Base-by-base conservation (phyloP, 306 rosid species). In the Adenanthera pavonina region DNA sequence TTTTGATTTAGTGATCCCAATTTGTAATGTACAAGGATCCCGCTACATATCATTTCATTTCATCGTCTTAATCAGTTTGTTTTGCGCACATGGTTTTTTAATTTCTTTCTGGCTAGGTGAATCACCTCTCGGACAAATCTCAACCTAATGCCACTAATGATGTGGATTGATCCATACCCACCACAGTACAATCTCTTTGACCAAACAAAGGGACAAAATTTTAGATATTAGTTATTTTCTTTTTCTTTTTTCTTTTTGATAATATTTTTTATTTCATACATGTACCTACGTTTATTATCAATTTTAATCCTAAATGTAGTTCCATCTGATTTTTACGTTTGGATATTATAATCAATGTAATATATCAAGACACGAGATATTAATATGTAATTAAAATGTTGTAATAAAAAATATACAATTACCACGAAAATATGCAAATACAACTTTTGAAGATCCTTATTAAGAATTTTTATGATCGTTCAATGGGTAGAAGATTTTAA, bases 121-220 rank as follows among this genome's bases (percentile, higher is more conserved):
- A 49, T 70, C 43, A 48, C 60, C 75, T 47, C 59, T 15, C 33
- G 3, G 34, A 68, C 9, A 41, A 15, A 38, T 25, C 56, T 41
- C 5, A 71, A 82, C 86, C 81, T 82, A 82, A 85, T 82, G 57
- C 86, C 84, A 85, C 86, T 75, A 79, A 40, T 44, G 72, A 82
- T 62, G 72, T 56, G 38, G 85, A 85, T 66, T 81, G 82, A 72
- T 76, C 72, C 9, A 52, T 60, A 43, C 75, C 81, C 69, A 19
- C 64, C 19, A 34, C 56, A 64, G 25, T 19, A 60, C 34, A 13
- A 33, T 1, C 53, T 64, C 40, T 13, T 69, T 20, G 30, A 69
- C 36, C 74, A n/a, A 11, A 43, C 54, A 14, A 44, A n/a, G n/a
- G n/a, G n/a, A 5, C 52, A 12, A 17, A 61, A 30, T 11, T 61